Evolutionary conservation across 805 yeast genomes (phyloP).

Genomic region (Maudiozyma saulgeensis): DNA sequence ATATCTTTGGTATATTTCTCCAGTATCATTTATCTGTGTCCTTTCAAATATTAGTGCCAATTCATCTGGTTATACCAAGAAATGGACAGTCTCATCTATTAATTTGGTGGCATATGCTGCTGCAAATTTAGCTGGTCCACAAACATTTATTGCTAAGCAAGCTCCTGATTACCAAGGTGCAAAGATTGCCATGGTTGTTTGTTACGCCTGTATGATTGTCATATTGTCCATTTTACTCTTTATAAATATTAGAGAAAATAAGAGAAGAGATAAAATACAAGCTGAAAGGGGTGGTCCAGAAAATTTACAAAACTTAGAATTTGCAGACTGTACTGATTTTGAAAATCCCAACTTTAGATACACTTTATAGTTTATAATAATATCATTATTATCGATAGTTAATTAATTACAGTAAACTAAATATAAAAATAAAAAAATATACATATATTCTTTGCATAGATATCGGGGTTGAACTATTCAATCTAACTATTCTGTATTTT

Average conservation of each 20-base stretch:
- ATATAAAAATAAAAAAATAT: no score
- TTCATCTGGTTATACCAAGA: conserved; percentile 69
- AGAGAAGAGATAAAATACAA: conserved; percentile 30
- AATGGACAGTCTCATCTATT: conserved; percentile 48
- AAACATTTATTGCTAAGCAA: conserved; percentile 47
- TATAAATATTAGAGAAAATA: conserved; percentile 33
- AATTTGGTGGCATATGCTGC: conserved; percentile 56
- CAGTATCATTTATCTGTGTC: conserved; percentile 30
- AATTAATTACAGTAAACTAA: no score
- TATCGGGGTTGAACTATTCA: no score
- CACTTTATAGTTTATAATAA: conserved; percentile 5
- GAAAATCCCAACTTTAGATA: conserved; percentile 37
- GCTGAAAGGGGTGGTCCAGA: conserved; percentile 14
- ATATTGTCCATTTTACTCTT: conserved; percentile 26
- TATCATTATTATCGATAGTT: not conserved
- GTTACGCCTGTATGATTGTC: conserved; percentile 35
- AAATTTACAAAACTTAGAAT: conserved; percentile 24
- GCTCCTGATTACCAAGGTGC: conserved; percentile 55
- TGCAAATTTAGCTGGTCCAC: conserved; percentile 68
- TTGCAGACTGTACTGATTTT: conserved; percentile 37
- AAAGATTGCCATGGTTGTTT: conserved; percentile 41
- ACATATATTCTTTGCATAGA: no score
- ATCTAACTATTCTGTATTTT: no score
- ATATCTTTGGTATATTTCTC: conserved; percentile 28
- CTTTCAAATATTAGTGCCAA: conserved; percentile 35